Conservation (phyloP, 345 rosid species). For the Salix koriyanagi region DNA sequence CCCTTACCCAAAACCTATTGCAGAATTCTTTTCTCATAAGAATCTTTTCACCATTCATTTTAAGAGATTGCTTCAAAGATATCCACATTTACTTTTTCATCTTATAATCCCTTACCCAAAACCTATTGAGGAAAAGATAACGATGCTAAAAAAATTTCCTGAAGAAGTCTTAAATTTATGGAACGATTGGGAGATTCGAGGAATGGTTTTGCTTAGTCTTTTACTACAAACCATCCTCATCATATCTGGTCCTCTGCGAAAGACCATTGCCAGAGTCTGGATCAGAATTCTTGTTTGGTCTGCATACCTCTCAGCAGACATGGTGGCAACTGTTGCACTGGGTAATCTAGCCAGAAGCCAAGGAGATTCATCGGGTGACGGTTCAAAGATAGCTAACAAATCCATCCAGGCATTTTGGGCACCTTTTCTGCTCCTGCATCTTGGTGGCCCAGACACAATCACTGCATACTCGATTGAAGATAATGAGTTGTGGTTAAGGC, state of each 20-base stretch:
- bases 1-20: no score
- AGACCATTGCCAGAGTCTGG: no score
- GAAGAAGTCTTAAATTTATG: not conserved
- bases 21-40: not conserved
- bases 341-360: not conserved
- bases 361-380: not conserved
- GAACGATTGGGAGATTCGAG: not conserved
- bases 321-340: not conserved
- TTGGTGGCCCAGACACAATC: constrained; percentile 8
- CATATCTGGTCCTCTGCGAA: no score
- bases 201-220: not conserved
- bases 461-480: not conserved
- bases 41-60: not conserved
- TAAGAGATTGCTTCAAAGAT: not conserved
- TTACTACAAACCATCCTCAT: no score
- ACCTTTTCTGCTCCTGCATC: not conserved
- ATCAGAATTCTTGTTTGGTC: no score
- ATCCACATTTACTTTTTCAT: not conserved
- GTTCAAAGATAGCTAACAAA: not conserved
- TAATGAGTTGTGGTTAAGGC: not conserved
- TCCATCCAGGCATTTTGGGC: constrained; percentile 1
- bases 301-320: not conserved
- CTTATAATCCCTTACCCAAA: no score
- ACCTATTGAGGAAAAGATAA: no score
- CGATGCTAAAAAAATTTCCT: no score